Conservation (phyloP, 768 basidiomycete species). For the Mycena albidolilacea region DNA sequence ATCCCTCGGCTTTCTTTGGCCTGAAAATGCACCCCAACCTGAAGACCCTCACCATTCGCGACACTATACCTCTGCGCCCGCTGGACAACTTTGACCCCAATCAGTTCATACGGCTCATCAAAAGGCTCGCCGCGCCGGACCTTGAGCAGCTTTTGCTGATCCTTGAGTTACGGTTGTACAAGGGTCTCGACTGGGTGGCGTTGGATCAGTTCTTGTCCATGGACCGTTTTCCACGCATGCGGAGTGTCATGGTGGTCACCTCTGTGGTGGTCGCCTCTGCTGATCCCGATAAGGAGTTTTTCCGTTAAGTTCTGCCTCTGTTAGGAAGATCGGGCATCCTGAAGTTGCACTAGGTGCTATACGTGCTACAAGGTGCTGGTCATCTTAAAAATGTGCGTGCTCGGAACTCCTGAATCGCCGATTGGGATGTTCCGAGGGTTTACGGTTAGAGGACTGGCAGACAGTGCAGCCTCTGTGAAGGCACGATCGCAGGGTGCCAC, state of each 20-base stretch:
- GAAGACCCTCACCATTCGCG: background rate
- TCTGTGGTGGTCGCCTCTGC: background rate
- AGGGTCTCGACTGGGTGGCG: background rate
- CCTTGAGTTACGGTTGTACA: background rate
- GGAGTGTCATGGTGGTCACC: background rate
- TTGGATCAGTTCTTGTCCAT: background rate
- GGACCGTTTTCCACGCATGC: background rate
- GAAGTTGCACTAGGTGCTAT: no score
- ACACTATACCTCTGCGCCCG: background rate
- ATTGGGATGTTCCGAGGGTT: no score
- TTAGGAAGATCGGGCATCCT: no score
- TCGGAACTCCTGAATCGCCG: no score
- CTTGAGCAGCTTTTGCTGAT: background rate
- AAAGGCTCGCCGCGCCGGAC: background rate
- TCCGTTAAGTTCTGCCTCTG: background rate
- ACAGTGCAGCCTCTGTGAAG: no score
- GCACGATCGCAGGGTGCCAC: no score
- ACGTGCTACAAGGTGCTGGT: no score
- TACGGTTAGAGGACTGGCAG: no score
- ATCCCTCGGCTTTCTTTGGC: background rate
- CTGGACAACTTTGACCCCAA: background rate
- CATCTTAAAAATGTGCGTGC: no score
- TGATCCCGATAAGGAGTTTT: background rate
- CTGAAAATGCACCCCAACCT: constrained; percentile 9
- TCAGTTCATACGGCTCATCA: background rate